Evolutionary conservation across 352 stramenopile species (phyloP), one percentile per base, ranked within the genome.

Genomic region (Phytopythium ostracodes): DNA sequence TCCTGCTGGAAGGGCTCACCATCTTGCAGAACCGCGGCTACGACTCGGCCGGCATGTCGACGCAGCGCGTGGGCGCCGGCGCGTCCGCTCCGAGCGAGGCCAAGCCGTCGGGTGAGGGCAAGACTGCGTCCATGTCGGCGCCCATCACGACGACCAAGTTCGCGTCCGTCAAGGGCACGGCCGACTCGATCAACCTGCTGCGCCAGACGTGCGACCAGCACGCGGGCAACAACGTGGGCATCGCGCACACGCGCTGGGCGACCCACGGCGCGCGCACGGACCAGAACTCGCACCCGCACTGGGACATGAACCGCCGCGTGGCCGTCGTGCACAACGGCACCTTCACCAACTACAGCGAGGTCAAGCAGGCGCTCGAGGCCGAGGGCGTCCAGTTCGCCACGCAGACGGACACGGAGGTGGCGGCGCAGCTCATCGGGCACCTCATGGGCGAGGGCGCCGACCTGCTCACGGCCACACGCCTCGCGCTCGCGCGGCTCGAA

Each of bases 261-360:
- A 99, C 97, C 11, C 97, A 99, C 73, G 98, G 97, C 49, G 75
- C 86, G 54, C 99, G 99, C 73, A 99, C 96, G 9, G 97, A 99
- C 81, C 83, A 87, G 61, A 99, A 99, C 87, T 97, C 97, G 27
- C 98, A 99, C 75, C 97, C 98, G 40, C 97, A 99, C 77, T 93
- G 73, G 55, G 96, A 99, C 81, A 93, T 87, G 59, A 87, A 97
- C 57, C 84, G 89, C 54, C 82, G 88, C 54, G 94, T 99, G 56
- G 96, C 94, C 8, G 68, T 99, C n/a, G 96, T 99, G 22, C 98
- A 99, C 80, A 99, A 99, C 73, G 98, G 98, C 49, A 99, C 97
- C 35, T 96, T 99, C 67, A 99, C 98, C 62, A 99, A 99, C 75
- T 96, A 97, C 71, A 82, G 91, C 68, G 83, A 93, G 64, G 82